Evolutionary conservation across 2,329 filamentous ascomycete genomes (phyloP), one percentile per base, ranked within the genome.

Genomic region (Madurella mycetomatis): DNA sequence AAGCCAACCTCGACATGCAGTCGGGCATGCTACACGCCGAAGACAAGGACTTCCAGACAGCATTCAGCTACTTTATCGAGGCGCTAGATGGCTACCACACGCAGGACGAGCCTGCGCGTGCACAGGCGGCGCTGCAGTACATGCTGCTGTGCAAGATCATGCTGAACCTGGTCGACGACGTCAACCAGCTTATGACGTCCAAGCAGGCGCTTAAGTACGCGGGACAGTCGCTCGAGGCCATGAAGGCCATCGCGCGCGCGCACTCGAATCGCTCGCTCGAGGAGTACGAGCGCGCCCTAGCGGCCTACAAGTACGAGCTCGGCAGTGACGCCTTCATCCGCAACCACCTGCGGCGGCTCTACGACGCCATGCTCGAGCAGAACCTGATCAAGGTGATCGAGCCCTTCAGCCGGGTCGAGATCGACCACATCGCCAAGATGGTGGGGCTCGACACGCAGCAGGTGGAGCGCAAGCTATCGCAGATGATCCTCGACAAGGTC

Each of bases 71-170:
- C 80, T 99, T 99, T 73, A 97, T 99, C 72, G 94, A 99, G 76
- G 94, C 95, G 2, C 84, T 99, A 60, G 94, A 99, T 70, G 94
- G 94, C 57, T 99, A 97, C 74, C 90, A 94, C 74, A 86, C 87
- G 45, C 91, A 95, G 71, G 94, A 99, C 63, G 91, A 96, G 69
- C 77, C 85, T 40, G 76, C 81, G 60, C 91, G 92, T 74, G 94
- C 95, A n/a, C 95, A 92, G n/a, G 90, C 92, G 12, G 91, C 94
- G 11, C 79, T 99, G 62, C 94, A 99, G 78, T 99, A 99, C 80
- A 99, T 99, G 94, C 83, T 99, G 51, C 85, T 99, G 37, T 97
- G 94, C 85, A 99, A 99, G 79, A 94, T 99, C 72, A 99, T 99
- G 95, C 82, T 99, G 64, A 99, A 99, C 75, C 81, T 95, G 41